Evolutionary conservation across 352 stramenopile species (phyloP), one percentile per base, ranked within the genome.

Genomic region (Pythium grandisporangium): DNA sequence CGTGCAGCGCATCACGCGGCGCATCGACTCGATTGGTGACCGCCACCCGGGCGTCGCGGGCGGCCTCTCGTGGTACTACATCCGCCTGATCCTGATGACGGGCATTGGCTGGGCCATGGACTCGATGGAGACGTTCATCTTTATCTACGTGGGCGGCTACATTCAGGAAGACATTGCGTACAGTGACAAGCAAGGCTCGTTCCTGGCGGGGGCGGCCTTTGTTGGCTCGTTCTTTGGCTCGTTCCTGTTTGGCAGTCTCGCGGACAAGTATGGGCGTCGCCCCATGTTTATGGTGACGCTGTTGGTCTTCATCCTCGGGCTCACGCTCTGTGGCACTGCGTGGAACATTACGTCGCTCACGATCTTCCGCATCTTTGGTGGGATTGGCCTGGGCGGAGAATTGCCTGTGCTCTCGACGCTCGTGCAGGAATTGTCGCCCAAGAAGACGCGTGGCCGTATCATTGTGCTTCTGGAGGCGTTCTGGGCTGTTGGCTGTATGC

Each of bases 41-140:
- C 64, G 66, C 42, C 47, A 70, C 48, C 37, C 37, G 17, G 63
- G 67, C 30, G 26, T 80, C 27, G 42, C 64, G 46, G 63, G 81
- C 39, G 66, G 71, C 0, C 65, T 88, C 24, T 84, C 70, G 37
- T 77, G 57, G 60, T 84, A 66, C 50, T 85, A 88, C 58, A 72
- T 78, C 42, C 58, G 59, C 30, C 55, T 88, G 23, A 78, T 85
- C 45, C 44, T 80, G 30, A 56, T 84, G 23, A 70, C 71, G 16
- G 74, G 74, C 27, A 41, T 84, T 24, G 65, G 67, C 41, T 88
- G 74, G 74, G 74, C 74, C 37, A 77, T 88, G 51, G 64, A 88
- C 51, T 72, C 74, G 32, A 82, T 82, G 66, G 70, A 84, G 52
- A 83, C 65, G 22, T 80, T 84, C 37, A 38, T 86, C 36, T 83